These are phyloP conservation scores for Podila minutissima DNA, from an alignment of 192 early-diverging fungal genomes.

Conservation along the genomic window DNA sequence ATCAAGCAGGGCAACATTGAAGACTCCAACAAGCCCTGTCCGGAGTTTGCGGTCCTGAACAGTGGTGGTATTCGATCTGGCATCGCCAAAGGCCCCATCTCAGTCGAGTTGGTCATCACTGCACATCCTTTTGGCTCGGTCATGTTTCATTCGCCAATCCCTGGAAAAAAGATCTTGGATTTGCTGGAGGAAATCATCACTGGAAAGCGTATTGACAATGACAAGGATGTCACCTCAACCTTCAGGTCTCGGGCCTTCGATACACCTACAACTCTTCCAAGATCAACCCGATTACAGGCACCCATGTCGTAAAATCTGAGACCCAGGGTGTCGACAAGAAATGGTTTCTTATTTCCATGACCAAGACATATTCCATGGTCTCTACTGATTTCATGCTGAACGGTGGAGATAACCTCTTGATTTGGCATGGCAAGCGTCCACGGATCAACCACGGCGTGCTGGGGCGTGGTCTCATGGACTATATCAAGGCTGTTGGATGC, in stretches of 20 bases:
- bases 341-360: not conserved
- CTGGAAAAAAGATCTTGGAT: constrained; percentile 58
- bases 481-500: constrained; percentile 18
- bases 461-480: constrained; percentile 19
- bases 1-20: not conserved
- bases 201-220: constrained; percentile 16
- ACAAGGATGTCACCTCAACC: constrained; percentile 52
- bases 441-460: constrained; percentile 12
- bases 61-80: constrained; percentile 65
- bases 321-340: constrained; percentile 47
- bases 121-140: constrained; percentile 69
- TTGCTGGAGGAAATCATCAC: constrained; percentile 53
- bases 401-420: constrained; percentile 60
- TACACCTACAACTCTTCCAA: constrained; percentile 38
- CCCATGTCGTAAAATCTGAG: constrained; percentile 39
- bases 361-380: constrained; percentile 55
- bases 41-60: constrained; percentile 56
- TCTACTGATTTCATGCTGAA: constrained; percentile 62
- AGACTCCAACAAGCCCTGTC: not conserved
- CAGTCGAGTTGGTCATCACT: constrained; percentile 58
- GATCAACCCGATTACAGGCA: constrained; percentile 12
- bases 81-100: constrained; percentile 59
- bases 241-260: constrained; percentile 67
- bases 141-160: constrained; percentile 52
- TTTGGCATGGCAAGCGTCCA: not conserved